phyloP scores from a whole-genome alignment of 352 stramenopile species.

The Pythium folliculosum region DNA sequence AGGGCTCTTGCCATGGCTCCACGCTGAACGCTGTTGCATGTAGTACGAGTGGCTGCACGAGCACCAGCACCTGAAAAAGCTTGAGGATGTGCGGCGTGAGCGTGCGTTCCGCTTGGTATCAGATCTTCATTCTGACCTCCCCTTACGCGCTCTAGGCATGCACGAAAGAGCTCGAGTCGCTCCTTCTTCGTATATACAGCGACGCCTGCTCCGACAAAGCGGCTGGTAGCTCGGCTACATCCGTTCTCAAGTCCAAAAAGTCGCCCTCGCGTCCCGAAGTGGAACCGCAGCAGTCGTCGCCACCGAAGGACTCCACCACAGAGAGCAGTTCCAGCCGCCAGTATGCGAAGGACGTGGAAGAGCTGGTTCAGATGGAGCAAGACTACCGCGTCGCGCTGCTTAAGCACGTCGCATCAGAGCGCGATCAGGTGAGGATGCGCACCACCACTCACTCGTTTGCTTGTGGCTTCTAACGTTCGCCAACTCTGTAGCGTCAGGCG shows the following conservation, averaged over 20 bases:
- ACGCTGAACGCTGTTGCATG: background rate
- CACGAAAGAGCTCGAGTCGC: slow-evolving; percentile 63
- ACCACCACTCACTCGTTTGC: background rate
- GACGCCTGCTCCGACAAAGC: slow-evolving; percentile 41
- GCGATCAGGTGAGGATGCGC: slow-evolving; percentile 34
- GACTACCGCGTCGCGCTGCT: slow-evolving; percentile 48
- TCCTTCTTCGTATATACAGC: slow-evolving; percentile 68
- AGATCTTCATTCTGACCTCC: background rate
- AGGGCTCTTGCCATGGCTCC: background rate
- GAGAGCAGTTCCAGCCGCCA: background rate
- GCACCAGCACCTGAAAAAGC: slow-evolving; percentile 54
- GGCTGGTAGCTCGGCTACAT: background rate
- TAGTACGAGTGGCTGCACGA: slow-evolving; percentile 79
- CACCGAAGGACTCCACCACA: background rate
- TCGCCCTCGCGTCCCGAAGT: slow-evolving; percentile 16
- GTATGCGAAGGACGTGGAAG: slow-evolving; percentile 51
- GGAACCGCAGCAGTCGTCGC: slow-evolving; percentile 3
- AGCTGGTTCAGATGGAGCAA: slow-evolving; percentile 55
- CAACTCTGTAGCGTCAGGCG: slow-evolving; percentile 34
- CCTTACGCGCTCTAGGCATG: slow-evolving; percentile 34
- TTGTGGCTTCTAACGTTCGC: too few relatives aligned
- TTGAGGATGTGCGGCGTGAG: slow-evolving; percentile 49
- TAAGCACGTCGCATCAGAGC: slow-evolving; percentile 55
- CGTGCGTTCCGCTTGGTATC: background rate
- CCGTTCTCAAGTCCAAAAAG: slow-evolving; percentile 26